These are phyloP conservation scores for Agaricus subrufescens DNA, from an alignment of 768 basidiomycete genomes.

Conservation along the genomic window DNA sequence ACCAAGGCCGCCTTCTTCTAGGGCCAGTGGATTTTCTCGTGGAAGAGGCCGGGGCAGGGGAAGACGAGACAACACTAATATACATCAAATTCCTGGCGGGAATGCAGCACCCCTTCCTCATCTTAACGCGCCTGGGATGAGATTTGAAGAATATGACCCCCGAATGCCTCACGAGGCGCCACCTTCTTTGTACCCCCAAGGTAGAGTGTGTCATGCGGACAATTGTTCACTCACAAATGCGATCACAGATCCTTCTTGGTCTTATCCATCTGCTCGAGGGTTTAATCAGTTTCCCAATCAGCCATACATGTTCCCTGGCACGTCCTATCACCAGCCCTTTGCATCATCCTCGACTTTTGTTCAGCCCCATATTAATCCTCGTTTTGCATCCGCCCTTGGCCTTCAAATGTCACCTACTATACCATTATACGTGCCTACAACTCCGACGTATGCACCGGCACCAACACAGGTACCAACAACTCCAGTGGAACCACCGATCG, in stretches of 20 bases:
- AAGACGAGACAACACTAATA: constrained; percentile 18
- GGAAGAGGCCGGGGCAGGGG: constrained; percentile 32
- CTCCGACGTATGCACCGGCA: no score
- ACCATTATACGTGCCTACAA: not conserved
- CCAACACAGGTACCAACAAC: constrained; percentile 5
- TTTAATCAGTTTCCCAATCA: not conserved
- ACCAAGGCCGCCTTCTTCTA: not conserved
- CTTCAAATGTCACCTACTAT: constrained; percentile 18
- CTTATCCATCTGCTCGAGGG: not conserved
- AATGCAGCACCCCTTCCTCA: not conserved
- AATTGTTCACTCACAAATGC: not conserved
- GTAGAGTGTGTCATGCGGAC: not conserved
- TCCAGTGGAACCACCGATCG: constrained; percentile 1
- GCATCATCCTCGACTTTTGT: constrained; percentile 25
- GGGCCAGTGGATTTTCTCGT: constrained; percentile 12
- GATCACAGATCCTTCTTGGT: constrained; percentile 1
- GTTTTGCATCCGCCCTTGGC: constrained; percentile 67
- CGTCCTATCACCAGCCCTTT: not conserved
- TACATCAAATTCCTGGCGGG: not conserved
- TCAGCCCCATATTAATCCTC: constrained; percentile 84
- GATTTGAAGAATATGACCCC: constrained; percentile 7
- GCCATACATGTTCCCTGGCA: constrained; percentile 1
- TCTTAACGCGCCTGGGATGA: not conserved
- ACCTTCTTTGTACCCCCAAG: not conserved
- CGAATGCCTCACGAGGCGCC: constrained; percentile 1